A percentile compares a stretch with the other conserved stretches of the same genome.
Evolutionary conservation across 345 rosid genomes (phyloP).

Genomic region (Toxicodendron radicans): DNA sequence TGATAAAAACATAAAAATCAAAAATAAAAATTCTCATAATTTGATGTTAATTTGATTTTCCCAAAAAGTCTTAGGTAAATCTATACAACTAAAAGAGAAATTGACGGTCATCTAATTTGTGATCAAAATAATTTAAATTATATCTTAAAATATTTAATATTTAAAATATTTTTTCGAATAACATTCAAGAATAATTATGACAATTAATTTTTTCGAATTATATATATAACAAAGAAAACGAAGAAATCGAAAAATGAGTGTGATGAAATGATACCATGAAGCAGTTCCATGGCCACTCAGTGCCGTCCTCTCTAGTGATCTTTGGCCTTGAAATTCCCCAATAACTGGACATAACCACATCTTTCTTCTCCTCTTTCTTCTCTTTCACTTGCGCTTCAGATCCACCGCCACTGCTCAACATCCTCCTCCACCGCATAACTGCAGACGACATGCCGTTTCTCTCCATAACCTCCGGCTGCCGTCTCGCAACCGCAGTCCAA

Average conservation of each 20-base stretch:
- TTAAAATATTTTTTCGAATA: no score
- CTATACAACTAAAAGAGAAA: no score
- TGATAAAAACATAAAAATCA: no score
- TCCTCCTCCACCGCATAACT: conserved; percentile 25
- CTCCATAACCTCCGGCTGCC: neutral
- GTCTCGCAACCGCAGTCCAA: conserved; percentile 12
- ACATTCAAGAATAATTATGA: no score
- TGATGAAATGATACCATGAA: conserved; percentile 45
- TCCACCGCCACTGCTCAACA: conserved; percentile 16
- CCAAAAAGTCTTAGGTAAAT: no score
- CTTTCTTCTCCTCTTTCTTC: conserved; percentile 28
- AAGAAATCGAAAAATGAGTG: neutral
- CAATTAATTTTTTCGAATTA: neutral
- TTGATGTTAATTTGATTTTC: no score
- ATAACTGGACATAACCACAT: conserved; percentile 44
- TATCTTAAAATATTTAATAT: no score
- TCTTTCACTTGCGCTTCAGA: conserved; percentile 18
- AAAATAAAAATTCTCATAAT: no score
- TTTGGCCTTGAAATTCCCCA: conserved; percentile 75
- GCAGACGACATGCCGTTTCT: conserved; percentile 8
- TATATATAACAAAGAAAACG: neutral
- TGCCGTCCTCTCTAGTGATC: conserved; percentile 57
- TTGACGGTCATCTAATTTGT: no score
- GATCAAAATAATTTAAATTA: no score
- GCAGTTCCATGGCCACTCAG: conserved; percentile 84